Evolutionary conservation across 1,284 basidiomycete species (phyloP).

Genomic region (Sanguinoderma infundibulare): DNA sequence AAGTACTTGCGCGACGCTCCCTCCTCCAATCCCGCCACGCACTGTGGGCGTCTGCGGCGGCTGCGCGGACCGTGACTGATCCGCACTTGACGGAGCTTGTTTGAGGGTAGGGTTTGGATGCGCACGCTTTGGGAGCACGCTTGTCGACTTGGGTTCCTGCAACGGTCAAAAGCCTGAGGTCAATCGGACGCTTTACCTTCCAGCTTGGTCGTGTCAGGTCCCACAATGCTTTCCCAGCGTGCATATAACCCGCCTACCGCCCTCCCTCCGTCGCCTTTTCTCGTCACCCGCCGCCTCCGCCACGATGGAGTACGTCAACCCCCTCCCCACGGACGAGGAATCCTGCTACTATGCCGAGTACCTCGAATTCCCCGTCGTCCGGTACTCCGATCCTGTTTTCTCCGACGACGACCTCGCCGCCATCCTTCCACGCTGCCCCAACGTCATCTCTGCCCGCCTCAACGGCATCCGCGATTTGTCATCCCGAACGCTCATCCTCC

Average conservation of each 20-base stretch:
- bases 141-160: background rate
- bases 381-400: constrained; percentile 40
- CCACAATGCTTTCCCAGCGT: background rate
- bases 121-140: background rate
- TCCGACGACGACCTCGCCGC: constrained; percentile 68
- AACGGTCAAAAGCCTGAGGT: background rate
- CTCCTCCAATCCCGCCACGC: too few species aligned
- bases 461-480: constrained; percentile 69
- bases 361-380: constrained; percentile 49
- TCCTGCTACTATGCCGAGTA: constrained; percentile 61
- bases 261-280: background rate
- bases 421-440: constrained; percentile 66
- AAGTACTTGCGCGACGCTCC: too few species aligned
- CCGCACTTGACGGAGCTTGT: constrained; percentile 9
- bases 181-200: background rate
- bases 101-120: too few species aligned
- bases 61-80: background rate
- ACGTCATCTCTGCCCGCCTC: constrained; percentile 78
- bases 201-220: background rate
- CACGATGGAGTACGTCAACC: constrained; percentile 34
- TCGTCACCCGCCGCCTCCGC: background rate
- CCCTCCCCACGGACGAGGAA: constrained; percentile 40
- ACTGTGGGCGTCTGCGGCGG: background rate
- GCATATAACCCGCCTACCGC: background rate
- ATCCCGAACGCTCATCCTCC: constrained; percentile 67